Conservation (phyloP, 2,329 filamentous ascomycete species). For the Gliomastix tumulicola region DNA sequence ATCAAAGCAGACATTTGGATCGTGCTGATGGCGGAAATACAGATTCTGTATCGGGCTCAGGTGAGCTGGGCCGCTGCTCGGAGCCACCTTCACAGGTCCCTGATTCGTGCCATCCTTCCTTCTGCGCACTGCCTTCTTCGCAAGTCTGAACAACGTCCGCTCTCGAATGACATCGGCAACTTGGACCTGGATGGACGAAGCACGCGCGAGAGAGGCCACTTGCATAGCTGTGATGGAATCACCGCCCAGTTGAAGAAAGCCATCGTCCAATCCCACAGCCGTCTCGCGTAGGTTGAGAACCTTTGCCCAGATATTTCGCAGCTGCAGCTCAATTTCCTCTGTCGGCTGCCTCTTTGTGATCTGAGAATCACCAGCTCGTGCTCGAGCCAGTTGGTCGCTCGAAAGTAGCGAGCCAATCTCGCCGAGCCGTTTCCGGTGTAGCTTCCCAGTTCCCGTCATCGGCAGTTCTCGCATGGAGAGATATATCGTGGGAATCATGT, state of each 20-base stretch:
- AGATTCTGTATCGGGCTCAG: conserved; percentile 4
- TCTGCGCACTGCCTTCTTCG: background rate
- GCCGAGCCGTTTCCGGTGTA: conserved; percentile 3
- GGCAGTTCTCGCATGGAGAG: conserved; percentile 3
- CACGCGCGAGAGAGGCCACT: conserved; percentile 17
- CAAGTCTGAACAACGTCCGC: background rate
- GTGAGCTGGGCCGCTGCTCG: background rate
- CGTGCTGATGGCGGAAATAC: background rate
- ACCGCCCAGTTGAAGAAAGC: conserved; percentile 43
- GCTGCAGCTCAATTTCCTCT: conserved; percentile 7
- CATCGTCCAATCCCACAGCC: conserved; percentile 31
- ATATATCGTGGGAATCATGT: conserved; percentile 5
- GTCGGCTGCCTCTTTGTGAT: conserved; percentile 4
- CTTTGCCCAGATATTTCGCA: conserved; percentile 27
- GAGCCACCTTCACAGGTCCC: background rate
- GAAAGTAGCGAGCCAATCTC: conserved; percentile 6
- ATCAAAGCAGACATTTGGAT: conserved; percentile 1
- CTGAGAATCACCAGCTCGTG: conserved; percentile 13
- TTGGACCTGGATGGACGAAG: background rate
- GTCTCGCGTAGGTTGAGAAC: conserved; percentile 22
- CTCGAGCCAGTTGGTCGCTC: conserved; percentile 3
- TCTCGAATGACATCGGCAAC: background rate
- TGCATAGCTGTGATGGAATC: conserved; percentile 43
- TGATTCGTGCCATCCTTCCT: background rate
- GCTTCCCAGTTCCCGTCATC: conserved; percentile 4